These are phyloP conservation scores for Heterobasidion irregulare DNA, from an alignment of 1,284 basidiomycete species.

Conservation along the genomic window DNA sequence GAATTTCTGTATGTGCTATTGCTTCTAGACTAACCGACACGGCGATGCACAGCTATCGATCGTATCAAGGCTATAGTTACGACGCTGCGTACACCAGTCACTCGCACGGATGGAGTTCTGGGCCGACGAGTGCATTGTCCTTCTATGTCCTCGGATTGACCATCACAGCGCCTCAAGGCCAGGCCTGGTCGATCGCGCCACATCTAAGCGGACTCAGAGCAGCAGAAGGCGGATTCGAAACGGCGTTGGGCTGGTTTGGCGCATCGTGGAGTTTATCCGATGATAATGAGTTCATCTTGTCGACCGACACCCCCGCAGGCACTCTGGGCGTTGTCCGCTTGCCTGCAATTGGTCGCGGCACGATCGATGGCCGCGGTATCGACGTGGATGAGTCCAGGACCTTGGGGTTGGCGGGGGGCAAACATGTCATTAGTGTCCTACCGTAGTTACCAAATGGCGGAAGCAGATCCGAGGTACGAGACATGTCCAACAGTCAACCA, in stretches of 20 bases:
- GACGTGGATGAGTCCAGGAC: neutral
- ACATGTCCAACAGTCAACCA: too few relatives aligned
- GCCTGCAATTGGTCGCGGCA: slow-evolving; percentile 23
- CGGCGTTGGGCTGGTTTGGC: slow-evolving; percentile 33
- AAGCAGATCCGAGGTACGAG: too few relatives aligned
- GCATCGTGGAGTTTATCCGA: slow-evolving; percentile 21
- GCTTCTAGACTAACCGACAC: neutral
- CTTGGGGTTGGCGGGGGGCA: neutral
- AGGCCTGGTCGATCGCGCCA: slow-evolving; percentile 33
- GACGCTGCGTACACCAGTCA: slow-evolving; percentile 40
- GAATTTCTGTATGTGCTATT: neutral
- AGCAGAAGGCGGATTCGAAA: slow-evolving; percentile 35
- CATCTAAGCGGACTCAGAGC: slow-evolving; percentile 27
- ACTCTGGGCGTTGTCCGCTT: slow-evolving; percentile 23
- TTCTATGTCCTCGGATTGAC: slow-evolving; percentile 36
- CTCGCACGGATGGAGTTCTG: slow-evolving; percentile 28
- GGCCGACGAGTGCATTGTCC: slow-evolving; percentile 27
- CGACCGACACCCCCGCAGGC: slow-evolving; percentile 22
- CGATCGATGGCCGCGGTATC: slow-evolving; percentile 15
- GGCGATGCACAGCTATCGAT: slow-evolving; percentile 26
- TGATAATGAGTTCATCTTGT: slow-evolving; percentile 16
- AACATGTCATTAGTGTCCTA: neutral
- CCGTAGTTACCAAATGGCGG: neutral
- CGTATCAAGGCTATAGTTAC: slow-evolving; percentile 37
- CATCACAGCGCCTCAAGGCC: slow-evolving; percentile 28